phyloP scores from a whole-genome alignment of 2,329 filamentous ascomycete genomes.

The Elsinoe fawcettii region DNA sequence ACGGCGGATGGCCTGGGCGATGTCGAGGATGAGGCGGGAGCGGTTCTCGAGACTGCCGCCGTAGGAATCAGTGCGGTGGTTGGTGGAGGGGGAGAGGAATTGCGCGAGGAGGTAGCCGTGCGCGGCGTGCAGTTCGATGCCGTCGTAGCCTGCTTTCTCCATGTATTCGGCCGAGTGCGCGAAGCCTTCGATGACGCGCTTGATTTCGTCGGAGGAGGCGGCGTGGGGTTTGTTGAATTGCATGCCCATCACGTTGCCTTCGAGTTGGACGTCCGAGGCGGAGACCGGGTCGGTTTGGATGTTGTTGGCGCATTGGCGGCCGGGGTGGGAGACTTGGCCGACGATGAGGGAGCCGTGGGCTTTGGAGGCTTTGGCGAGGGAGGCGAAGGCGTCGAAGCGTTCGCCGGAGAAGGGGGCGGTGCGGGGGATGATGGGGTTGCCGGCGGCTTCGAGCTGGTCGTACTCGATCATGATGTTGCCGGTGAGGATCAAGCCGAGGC shows the following conservation, averaged over 20 bases:
- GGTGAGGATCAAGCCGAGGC: conserved; percentile 49
- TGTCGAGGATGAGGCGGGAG: conserved; percentile 35
- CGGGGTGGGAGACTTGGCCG: conserved; percentile 56
- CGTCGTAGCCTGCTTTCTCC: conserved; percentile 54
- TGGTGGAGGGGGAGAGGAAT: conserved; percentile 37
- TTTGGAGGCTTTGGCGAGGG: conserved; percentile 49
- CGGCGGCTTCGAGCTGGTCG: conserved; percentile 49
- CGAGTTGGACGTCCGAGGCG: conserved; percentile 44
- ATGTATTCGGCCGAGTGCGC: conserved; percentile 55
- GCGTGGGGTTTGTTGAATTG: conserved; percentile 48
- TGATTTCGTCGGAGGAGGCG: conserved; percentile 49
- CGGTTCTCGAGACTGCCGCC: conserved; percentile 39
- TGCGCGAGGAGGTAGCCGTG: conserved; percentile 38
- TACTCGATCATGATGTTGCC: conserved; percentile 60
- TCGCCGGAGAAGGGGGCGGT: conserved; percentile 45
- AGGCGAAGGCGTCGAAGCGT: conserved; percentile 53
- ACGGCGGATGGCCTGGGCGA: conserved; percentile 32
- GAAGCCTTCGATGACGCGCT: conserved; percentile 52
- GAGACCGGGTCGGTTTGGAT: conserved; percentile 46
- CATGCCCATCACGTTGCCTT: conserved; percentile 39
- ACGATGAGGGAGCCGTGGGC: conserved; percentile 52
- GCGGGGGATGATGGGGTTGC: conserved; percentile 53
- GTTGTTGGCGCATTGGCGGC: conserved; percentile 44
- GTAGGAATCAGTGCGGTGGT: conserved; percentile 38
- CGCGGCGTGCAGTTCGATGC: conserved; percentile 40